Conservation (phyloP, 331 rosid species). For the Erythrophleum ivorense region DNA sequence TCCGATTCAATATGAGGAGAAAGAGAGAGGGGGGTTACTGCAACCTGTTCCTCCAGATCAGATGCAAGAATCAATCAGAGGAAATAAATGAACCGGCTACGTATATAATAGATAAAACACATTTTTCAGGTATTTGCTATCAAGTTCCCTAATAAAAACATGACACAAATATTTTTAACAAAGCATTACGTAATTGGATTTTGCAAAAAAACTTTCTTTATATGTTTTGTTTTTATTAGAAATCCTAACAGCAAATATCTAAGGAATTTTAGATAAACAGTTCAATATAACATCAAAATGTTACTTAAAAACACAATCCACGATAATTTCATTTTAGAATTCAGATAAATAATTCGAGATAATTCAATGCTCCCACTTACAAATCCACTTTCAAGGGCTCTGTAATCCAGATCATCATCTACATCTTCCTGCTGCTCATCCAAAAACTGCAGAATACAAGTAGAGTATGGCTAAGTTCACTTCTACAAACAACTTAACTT, state of each 20-base stretch:
- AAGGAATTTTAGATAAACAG: neutral
- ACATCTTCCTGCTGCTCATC: constrained; percentile 72
- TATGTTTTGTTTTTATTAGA: neutral
- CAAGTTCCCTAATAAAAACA: neutral
- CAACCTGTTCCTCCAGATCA: constrained; percentile 70
- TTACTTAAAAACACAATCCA: neutral
- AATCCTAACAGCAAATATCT: neutral
- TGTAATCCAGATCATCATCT: constrained; percentile 81
- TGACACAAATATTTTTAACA: neutral
- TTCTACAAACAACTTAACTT: constrained; percentile 26
- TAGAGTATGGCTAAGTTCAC: constrained; percentile 44
- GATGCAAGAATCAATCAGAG: constrained; percentile 38
- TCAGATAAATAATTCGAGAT: neutral
- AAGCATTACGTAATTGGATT: neutral
- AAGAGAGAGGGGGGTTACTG: constrained; percentile 74
- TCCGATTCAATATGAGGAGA: constrained; percentile 60
- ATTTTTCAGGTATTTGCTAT: neutral
- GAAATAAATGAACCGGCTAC: neutral
- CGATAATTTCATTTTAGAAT: neutral
- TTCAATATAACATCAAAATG: neutral
- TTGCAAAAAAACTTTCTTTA: neutral
- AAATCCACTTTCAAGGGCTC: constrained; percentile 91
- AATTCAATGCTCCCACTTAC: constrained; percentile 59
- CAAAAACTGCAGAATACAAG: constrained; percentile 67
- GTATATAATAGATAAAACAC: neutral